Base-by-base conservation (phyloP, 2,329 filamentous ascomycete genomes). In the Aspergillus intermedius region DNA sequence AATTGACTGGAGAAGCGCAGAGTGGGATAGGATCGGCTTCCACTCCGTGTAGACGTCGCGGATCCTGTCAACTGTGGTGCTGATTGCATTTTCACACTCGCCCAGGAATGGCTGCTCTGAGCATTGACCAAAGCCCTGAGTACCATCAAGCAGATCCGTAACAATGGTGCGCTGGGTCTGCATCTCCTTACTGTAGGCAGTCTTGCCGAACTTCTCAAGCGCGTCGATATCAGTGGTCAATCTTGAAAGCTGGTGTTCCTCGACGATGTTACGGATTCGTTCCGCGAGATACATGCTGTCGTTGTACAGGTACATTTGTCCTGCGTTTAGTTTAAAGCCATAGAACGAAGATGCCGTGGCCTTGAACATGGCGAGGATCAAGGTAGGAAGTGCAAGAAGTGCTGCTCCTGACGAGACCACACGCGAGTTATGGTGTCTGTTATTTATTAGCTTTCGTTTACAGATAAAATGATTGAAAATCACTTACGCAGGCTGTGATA, bases 231-330 rank as follows among this genome's bases (percentile, higher is more conserved):
- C 80, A 12, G 71, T 58, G 28, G 74, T 70, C n/a, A 83, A 66
- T 32, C 73, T 74, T 2, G 78, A 62, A n/a, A 73, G 59, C 23
- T 71, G 63, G 53, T 76, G 70, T 30, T 74, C 65, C n/a, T 69
- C 64, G 10, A 75, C 65, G 48, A 82, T 69, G 8, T 65, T 57
- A 13, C 74, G 73, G 12, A 84, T 67, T 48, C 74, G 73, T 51
- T 79, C 76, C 3, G 78, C 75, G 3, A 85, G 71, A 49, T 80
- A 79, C 41, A 76, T 69, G 52, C 78, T 77, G 62, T 85, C 82
- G 57, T 85, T 85, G 68, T 84, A 85, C 42, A 83, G 74, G 46
- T 82, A 76, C 75, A 85, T 83, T 56, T 81, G 78, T 5, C 79
- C 79, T 2, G 76, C 73, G 15, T 69, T 65, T 10, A 71, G 59